Conservation (phyloP, 768 basidiomycete genomes). For the Paxillus ammoniavirescens region DNA sequence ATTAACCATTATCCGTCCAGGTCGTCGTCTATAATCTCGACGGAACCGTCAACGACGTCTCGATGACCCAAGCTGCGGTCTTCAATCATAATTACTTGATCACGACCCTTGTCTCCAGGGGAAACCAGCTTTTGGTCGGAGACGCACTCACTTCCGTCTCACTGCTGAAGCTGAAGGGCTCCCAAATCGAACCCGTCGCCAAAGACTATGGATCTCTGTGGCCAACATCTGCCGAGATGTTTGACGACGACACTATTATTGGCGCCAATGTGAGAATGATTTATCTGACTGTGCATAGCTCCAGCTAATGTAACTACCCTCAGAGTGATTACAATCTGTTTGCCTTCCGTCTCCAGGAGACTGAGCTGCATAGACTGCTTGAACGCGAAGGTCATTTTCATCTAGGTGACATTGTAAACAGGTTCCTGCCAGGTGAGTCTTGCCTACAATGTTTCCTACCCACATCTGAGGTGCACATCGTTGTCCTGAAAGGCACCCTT, state of each 20-base stretch:
- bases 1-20: constrained; percentile 26
- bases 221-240: constrained; percentile 64
- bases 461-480: background rate
- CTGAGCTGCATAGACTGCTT: constrained; percentile 44
- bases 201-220: constrained; percentile 76
- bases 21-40: constrained; percentile 48
- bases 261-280: constrained; percentile 66
- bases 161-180: constrained; percentile 50
- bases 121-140: constrained; percentile 61
- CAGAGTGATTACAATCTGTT: constrained; percentile 70
- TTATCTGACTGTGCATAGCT: constrained; percentile 1
- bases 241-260: constrained; percentile 55
- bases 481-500: constrained; percentile 49
- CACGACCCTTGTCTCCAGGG: constrained; percentile 57
- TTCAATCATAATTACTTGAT: constrained; percentile 88
- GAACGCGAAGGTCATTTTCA: constrained; percentile 71
- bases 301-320: constrained; percentile 7
- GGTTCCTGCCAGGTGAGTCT: constrained; percentile 61
- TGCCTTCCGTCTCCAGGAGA: constrained; percentile 51
- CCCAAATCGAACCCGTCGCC: constrained; percentile 52
- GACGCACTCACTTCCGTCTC: constrained; percentile 83
- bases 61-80: constrained; percentile 40
- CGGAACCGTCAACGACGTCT: constrained; percentile 29
- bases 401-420: constrained; percentile 74
- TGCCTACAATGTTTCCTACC: background rate